Percentiles rank a stretch among this genome's conserved stretches.
Evolutionary conservation across 1,139 yeast species (phyloP).

Genomic region (Meyerozyma elateridarum): DNA sequence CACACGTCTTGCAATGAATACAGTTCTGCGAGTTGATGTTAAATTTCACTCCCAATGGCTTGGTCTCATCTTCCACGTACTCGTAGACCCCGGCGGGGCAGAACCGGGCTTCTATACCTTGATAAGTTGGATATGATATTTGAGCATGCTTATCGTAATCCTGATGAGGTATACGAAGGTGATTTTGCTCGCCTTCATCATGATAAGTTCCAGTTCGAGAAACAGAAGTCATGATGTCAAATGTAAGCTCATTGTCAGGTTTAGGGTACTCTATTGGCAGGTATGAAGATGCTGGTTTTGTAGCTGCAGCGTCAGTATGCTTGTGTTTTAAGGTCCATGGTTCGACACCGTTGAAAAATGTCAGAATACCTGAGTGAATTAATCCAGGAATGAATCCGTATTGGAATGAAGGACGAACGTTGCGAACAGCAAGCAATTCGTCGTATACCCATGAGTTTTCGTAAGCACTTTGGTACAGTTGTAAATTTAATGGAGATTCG

Average conservation of each 20-base stretch:
- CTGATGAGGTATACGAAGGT: constrained; percentile 74
- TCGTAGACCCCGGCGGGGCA: constrained; percentile 99
- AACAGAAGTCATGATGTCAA: constrained; percentile 87
- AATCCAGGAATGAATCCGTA: constrained; percentile 78
- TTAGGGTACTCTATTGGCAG: constrained; percentile 83
- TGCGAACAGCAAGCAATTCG: constrained; percentile 78
- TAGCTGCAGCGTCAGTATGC: constrained; percentile 66
- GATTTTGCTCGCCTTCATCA: constrained; percentile 90
- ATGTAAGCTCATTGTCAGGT: constrained; percentile 86
- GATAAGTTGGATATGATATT: constrained; percentile 62
- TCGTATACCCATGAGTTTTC: constrained; percentile 80
- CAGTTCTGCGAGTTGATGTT: constrained; percentile 95
- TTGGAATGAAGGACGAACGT: constrained; percentile 86
- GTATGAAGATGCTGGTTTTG: constrained; percentile 60
- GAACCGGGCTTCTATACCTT: constrained; percentile 86
- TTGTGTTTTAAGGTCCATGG: constrained; percentile 85
- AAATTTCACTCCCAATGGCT: constrained; percentile 66
- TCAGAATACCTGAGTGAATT: constrained; percentile 78
- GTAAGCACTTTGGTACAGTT: constrained; percentile 57
- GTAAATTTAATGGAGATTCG: constrained; percentile 50
- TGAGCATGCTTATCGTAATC: constrained; percentile 65
- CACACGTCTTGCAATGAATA: constrained; percentile 97
- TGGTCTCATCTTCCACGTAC: constrained; percentile 65
- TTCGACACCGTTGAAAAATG: constrained; percentile 69
- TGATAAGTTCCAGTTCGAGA: constrained; percentile 95